Conservation (phyloP, 352 stramenopile species). For the Globisporangium mamillatum region DNA sequence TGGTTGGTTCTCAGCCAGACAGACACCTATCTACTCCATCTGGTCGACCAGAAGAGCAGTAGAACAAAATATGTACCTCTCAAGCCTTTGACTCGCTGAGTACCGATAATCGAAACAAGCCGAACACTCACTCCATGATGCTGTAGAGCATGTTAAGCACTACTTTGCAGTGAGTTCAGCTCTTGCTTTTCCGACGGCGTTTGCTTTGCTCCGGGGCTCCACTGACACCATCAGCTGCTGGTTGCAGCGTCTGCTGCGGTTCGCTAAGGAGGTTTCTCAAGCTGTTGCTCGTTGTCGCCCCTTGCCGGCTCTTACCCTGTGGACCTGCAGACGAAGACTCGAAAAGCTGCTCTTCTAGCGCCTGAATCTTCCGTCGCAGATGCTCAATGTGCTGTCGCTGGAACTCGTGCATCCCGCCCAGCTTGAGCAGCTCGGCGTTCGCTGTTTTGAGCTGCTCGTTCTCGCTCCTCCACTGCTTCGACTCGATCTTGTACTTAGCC, state of each 20-base stretch:
- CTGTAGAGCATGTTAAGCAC: too few species aligned
- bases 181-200: neutral
- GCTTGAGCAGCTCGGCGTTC: neutral
- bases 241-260: neutral
- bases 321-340: neutral
- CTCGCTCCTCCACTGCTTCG: neutral
- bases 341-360: neutral
- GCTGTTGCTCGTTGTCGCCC: neutral
- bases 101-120: too few species aligned
- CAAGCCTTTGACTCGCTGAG: too few species aligned
- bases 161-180: too few species aligned
- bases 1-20: too few species aligned
- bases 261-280: neutral
- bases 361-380: neutral
- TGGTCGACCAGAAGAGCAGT: too few species aligned
- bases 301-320: neutral
- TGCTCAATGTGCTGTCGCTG: conserved; percentile 1
- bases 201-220: neutral
- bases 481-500: neutral
- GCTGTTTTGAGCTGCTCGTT: neutral
- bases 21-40: too few species aligned
- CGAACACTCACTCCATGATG: too few species aligned
- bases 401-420: neutral
- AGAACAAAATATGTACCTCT: too few species aligned
- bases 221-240: neutral